Conservation (phyloP, 2,329 filamentous ascomycete species). For the Penicillium sp. region DNA sequence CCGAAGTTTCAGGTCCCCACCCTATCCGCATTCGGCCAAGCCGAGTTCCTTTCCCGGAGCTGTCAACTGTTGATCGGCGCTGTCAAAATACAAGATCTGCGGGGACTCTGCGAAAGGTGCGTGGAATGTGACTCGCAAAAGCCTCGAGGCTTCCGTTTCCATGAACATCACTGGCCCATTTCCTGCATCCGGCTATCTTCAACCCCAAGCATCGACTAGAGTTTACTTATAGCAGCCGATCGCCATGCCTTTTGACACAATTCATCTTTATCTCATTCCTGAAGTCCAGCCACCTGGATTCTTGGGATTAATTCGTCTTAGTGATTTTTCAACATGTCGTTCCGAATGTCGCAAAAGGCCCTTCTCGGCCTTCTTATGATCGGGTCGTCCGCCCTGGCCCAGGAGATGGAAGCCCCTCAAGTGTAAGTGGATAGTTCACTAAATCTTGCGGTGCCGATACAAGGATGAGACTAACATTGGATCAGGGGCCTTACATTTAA, state of each 20-base stretch:
- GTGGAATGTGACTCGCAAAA: constrained; percentile 4
- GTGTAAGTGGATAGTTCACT: constrained; percentile 22
- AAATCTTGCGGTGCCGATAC: neutral
- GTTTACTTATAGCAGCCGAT: constrained; percentile 33
- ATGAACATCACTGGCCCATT: constrained; percentile 1
- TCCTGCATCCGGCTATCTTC: constrained; percentile 18
- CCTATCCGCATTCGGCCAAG: constrained; percentile 18
- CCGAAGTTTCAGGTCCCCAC: constrained; percentile 9
- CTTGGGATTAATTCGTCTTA: constrained; percentile 33
- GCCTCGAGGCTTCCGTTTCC: constrained; percentile 13
- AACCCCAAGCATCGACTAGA: constrained; percentile 9
- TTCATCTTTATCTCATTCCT: constrained; percentile 21
- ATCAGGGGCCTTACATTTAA: constrained; percentile 44
- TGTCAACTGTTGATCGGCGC: neutral
- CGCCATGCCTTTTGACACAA: constrained; percentile 26
- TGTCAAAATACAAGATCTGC: constrained; percentile 9
- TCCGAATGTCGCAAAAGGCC: constrained; percentile 24
- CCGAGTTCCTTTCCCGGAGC: constrained; percentile 7
- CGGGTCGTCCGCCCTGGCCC: constrained; percentile 19
- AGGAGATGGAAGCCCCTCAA: constrained; percentile 5
- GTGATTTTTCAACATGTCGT: constrained; percentile 24
- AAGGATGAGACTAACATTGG: neutral
- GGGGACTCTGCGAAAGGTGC: constrained; percentile 6
- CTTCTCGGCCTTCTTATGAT: constrained; percentile 28
- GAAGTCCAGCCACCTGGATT: constrained; percentile 22